phyloP scores from a whole-genome alignment of 2,329 filamentous ascomycete genomes.

The Microthyrium microscopicum region DNA sequence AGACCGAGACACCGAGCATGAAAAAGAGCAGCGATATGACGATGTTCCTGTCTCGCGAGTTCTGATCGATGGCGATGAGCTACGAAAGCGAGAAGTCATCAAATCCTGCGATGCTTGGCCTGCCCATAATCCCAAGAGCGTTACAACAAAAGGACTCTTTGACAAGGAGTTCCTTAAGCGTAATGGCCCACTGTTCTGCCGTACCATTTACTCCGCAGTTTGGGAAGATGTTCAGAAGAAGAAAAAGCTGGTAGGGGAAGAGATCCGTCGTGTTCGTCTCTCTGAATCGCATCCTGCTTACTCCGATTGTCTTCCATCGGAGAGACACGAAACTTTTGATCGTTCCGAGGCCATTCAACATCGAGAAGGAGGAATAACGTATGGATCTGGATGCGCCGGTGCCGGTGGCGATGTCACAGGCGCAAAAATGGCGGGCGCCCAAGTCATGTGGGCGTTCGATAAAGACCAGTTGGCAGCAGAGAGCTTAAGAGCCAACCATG shows the following conservation, averaged over 20 bases:
- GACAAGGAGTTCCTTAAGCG: too few species aligned
- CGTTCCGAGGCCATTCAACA: not conserved
- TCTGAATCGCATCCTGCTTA: not conserved
- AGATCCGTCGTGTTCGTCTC: too few species aligned
- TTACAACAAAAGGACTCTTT: too few species aligned
- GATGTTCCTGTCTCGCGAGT: not conserved
- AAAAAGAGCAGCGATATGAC: not conserved
- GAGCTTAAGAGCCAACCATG: too few species aligned
- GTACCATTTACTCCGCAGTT: not conserved
- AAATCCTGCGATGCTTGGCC: too few species aligned
- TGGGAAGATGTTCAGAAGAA: not conserved
- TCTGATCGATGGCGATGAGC: not conserved
- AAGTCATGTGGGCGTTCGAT: slow-evolving; percentile 1
- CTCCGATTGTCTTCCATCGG: not conserved
- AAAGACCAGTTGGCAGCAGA: not conserved
- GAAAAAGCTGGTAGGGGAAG: too few species aligned
- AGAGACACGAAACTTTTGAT: not conserved
- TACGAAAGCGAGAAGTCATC: not conserved
- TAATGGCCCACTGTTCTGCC: not conserved
- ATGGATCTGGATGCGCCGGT: slow-evolving; percentile 1
- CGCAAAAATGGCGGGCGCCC: not conserved
- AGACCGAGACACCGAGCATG: not conserved
- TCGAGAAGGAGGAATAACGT: not conserved
- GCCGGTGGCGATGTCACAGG: slow-evolving; percentile 2
- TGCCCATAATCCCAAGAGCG: too few species aligned